These are phyloP conservation scores for Golovinomyces cichoracearum DNA, from an alignment of 2,329 filamentous ascomycete species.

Conservation along the genomic window DNA sequence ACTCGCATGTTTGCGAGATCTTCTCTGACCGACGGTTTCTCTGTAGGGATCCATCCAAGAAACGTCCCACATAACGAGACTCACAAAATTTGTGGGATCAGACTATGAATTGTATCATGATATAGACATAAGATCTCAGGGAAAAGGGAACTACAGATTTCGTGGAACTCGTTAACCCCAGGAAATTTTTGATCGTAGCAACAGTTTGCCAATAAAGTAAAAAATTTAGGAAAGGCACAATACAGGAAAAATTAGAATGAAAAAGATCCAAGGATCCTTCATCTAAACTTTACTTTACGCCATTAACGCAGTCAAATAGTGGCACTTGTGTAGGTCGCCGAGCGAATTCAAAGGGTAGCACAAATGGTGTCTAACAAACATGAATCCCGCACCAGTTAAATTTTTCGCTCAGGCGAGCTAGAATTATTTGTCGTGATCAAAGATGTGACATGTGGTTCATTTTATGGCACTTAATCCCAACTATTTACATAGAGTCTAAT, in stretches of 20 bases:
- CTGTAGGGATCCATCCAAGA: constrained; percentile 12
- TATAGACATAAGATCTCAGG: not conserved
- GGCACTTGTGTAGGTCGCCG: not conserved
- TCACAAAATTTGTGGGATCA: not conserved
- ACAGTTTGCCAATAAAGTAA: not conserved
- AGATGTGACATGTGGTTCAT: not conserved
- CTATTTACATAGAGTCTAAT: too few species aligned
- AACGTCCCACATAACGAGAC: constrained; percentile 14
- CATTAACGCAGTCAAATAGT: not conserved
- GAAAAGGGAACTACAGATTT: not conserved
- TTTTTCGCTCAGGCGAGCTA: not conserved
- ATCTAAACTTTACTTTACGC: not conserved
- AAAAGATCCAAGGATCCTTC: not conserved
- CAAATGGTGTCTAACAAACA: not conserved
- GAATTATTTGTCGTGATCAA: not conserved
- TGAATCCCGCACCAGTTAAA: not conserved
- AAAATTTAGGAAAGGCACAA: not conserved
- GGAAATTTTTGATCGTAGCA: not conserved
- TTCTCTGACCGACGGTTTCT: constrained; percentile 14
- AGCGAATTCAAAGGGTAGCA: not conserved
- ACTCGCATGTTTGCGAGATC: constrained; percentile 5
- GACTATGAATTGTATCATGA: not conserved
- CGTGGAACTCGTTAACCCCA: not conserved
- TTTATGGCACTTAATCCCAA: too few species aligned
- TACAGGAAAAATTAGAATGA: not conserved